Evolutionary conservation across 768 basidiomycete genomes (phyloP), one percentile per base, ranked within the genome.

Genomic region (Suillus discolor): DNA sequence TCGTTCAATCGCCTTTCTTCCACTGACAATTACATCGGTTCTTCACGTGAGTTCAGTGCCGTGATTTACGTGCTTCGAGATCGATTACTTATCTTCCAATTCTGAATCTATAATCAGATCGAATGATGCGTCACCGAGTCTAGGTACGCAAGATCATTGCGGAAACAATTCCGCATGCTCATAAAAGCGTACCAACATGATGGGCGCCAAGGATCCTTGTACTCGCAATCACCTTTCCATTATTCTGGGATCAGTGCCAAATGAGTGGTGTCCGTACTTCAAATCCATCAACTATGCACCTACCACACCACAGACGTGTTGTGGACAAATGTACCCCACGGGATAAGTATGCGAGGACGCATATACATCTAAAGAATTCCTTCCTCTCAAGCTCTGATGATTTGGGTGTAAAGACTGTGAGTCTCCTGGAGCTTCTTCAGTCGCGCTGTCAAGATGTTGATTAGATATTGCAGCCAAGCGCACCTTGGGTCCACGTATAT

Each of bases 301-400:
- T 71, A 62, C 71, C 61, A 31, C 20, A 73, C 36, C 66, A 77
- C 20, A 71, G 75, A 65, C 73, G 75, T 42, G 68, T 77, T 45
- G 72, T 77, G 51, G 75, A 77, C 64, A 75, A 75, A 66, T 77
- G 75, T 47, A 78, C 75, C 1, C 75, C 75, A 9, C 77, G 75
- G 18, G 75, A 77, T 61, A 75, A 70, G 70, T 77, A 75, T 67
- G 75, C 75, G 31, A 65, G 71, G 65, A 77, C 77, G 2, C 74
- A 77, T 23, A 38, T 77, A 4, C 69, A 74, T 65, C 66, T 77
- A 62, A 71, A 69, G 66, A 71, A 44, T 7, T 70, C 75, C 13
- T 67, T 75, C 45, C 69, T 67, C 41, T 67, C 72, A 20, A 77
- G 75, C 36, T 71, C 69, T 2, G 75, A 77, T 39, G 75, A 77